A percentile compares a stretch with the other conserved stretches of the same genome.
phyloP scores from a whole-genome alignment of 495 filamentous ascomycete genomes.

The Tuber magnatum region DNA sequence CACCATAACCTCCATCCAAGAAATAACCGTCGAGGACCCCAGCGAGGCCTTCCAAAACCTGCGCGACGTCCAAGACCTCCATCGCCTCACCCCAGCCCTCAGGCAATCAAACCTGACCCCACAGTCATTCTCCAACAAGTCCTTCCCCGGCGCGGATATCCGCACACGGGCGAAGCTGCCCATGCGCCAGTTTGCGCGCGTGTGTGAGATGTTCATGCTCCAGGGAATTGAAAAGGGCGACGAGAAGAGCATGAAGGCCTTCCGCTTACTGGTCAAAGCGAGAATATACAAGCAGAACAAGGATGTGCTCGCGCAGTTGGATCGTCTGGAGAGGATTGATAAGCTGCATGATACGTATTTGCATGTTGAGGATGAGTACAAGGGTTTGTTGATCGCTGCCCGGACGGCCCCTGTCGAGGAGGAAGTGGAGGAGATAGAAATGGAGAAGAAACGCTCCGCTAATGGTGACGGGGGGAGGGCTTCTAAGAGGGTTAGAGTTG shows the following conservation, averaged over 20 bases:
- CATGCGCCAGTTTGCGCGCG: slow-evolving; percentile 74
- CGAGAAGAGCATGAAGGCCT: slow-evolving; percentile 47
- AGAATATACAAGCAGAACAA: slow-evolving; percentile 54
- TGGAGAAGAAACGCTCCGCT: slow-evolving; percentile 35
- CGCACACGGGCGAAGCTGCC: slow-evolving; percentile 67
- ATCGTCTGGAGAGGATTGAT: slow-evolving; percentile 64
- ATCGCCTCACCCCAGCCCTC: slow-evolving; percentile 53
- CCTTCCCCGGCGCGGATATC: slow-evolving; percentile 51
- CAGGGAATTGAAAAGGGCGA: slow-evolving; percentile 19
- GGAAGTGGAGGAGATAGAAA: slow-evolving; percentile 70
- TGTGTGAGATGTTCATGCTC: slow-evolving; percentile 84
- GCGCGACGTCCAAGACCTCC: slow-evolving; percentile 73
- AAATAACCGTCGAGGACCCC: slow-evolving; percentile 92
- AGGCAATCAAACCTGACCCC: slow-evolving; percentile 49
- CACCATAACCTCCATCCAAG: slow-evolving; percentile 55
- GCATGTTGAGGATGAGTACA: slow-evolving; percentile 77
- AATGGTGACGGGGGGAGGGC: slow-evolving; percentile 49
- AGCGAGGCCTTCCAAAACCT: slow-evolving; percentile 91
- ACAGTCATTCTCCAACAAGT: slow-evolving; percentile 39
- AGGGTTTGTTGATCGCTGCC: slow-evolving; percentile 54
- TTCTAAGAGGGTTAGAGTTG: slow-evolving; percentile 72
- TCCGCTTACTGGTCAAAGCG: slow-evolving; percentile 54
- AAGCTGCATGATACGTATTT: slow-evolving; percentile 72
- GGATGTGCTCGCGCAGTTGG: slow-evolving; percentile 69
- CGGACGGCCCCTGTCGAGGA: slow-evolving; percentile 64